Percentiles rank a stretch among this genome's conserved stretches.
phyloP scores from a whole-genome alignment of 768 basidiomycete species.

The Sutorius australiensis region DNA sequence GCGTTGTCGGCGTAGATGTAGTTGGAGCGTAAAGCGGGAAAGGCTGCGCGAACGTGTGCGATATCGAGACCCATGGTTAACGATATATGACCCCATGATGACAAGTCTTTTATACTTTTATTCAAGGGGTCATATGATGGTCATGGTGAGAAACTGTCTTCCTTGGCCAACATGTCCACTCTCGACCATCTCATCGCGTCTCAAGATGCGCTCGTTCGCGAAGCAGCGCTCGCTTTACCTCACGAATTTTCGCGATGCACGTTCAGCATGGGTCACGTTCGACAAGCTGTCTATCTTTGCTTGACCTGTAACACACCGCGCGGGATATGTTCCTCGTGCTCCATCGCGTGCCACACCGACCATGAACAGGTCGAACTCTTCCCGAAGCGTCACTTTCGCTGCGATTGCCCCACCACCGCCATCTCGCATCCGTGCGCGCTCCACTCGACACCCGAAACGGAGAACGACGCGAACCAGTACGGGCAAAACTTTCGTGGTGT shows the following conservation, averaged over 20 bases:
- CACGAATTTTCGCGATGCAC: conserved; percentile 65
- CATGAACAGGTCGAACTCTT: conserved; percentile 87
- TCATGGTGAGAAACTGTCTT: no score
- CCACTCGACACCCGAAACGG: conserved; percentile 49
- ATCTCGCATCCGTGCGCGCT: conserved; percentile 62
- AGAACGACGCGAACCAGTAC: conserved; percentile 61
- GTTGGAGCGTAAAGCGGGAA: conserved; percentile 56
- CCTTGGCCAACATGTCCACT: conserved; percentile 10
- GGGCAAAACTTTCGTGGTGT: conserved; percentile 66
- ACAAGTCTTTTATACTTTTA: no score
- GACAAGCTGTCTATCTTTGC: conserved; percentile 82
- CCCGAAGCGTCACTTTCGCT: conserved; percentile 78
- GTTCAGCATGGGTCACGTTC: conserved; percentile 54
- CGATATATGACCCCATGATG: neutral
- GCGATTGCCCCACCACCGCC: conserved; percentile 75
- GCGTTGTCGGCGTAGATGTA: conserved; percentile 76
- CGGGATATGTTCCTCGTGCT: conserved; percentile 80
- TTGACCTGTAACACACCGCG: conserved; percentile 62
- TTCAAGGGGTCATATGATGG: no score
- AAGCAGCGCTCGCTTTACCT: conserved; percentile 51
- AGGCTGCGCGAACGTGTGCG: conserved; percentile 49
- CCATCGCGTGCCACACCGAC: conserved; percentile 81
- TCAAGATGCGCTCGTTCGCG: conserved; percentile 29
- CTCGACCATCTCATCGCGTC: conserved; percentile 24
- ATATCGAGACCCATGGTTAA: conserved; percentile 41